Evolutionary conservation across 164 flowering plant genomes (phyloP).

Genomic region (Piper betle): DNA sequence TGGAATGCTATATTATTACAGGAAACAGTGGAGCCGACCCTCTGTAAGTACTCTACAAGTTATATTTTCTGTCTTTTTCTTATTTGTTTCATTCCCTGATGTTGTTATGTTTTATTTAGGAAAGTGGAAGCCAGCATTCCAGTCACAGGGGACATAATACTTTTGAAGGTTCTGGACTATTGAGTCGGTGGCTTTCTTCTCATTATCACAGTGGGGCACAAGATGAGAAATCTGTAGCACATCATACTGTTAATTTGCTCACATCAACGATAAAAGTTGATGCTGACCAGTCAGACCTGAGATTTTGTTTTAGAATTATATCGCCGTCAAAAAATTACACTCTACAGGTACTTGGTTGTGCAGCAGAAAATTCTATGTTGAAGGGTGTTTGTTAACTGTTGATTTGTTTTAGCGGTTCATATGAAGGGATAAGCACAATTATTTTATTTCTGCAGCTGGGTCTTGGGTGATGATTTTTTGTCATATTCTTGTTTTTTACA

Average conservation of each 20-base stretch:
- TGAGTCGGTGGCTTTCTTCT: conserved; percentile 93
- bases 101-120: conserved; percentile 23
- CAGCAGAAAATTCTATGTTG: background rate
- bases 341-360: conserved; percentile 55
- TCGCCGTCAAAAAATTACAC: conserved; percentile 94
- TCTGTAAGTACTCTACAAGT: conserved; percentile 44
- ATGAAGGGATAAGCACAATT: background rate
- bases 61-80: no score
- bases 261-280: conserved; percentile 97
- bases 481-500: background rate
- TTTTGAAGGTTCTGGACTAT: conserved; percentile 74
- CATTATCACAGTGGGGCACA: conserved; percentile 86
- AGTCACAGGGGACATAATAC: conserved; percentile 40
- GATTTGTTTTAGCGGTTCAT: background rate
- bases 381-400: no score
- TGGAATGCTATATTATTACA: conserved; percentile 91
- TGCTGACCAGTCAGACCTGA: conserved; percentile 91
- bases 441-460: background rate
- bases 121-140: conserved; percentile 41
- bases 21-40: conserved; percentile 53
- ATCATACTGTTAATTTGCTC: conserved; percentile 87
- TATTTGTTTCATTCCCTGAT: no score
- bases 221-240: conserved; percentile 94
- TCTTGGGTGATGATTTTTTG: background rate
- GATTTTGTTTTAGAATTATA: conserved; percentile 94